Percentiles rank a stretch among this genome's conserved stretches.
phyloP scores from a whole-genome alignment of 2,329 filamentous ascomycete genomes.

The Penicillium hordei region DNA sequence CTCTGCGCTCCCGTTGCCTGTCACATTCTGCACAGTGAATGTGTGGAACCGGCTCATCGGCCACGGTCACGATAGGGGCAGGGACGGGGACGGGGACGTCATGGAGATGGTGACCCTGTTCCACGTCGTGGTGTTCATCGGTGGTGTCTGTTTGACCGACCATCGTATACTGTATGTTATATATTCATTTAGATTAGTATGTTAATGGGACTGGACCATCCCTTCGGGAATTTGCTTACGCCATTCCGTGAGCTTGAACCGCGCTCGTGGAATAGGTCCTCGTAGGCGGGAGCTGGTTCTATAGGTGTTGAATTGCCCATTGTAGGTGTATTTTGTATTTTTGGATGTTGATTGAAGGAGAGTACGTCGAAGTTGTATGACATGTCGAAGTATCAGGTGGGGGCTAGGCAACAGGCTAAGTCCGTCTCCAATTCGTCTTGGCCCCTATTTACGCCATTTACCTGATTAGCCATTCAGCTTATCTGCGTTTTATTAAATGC shows the following conservation, averaged over 20 bases:
- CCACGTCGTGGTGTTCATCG: not conserved
- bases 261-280: conserved; percentile 14
- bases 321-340: not conserved
- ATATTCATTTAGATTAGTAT: not conserved
- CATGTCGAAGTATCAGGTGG: not conserved
- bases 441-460: not conserved
- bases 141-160: conserved; percentile 1
- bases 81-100: not conserved
- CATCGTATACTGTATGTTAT: conserved; percentile 5
- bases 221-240: not conserved
- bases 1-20: conserved; percentile 12
- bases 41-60: conserved; percentile 1
- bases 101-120: conserved; percentile 4
- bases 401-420: not conserved
- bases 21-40: conserved; percentile 21
- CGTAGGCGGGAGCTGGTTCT: conserved; percentile 15
- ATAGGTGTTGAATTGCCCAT: conserved; percentile 5
- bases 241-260: conserved; percentile 9
- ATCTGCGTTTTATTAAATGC: not conserved
- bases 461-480: not conserved
- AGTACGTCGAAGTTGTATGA: not conserved
- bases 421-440: not conserved
- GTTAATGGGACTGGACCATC: not conserved
- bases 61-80: not conserved
- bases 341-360: not conserved